phyloP scores from a whole-genome alignment of 2,329 filamentous ascomycete genomes.

The Plenodomus biglobosus region DNA sequence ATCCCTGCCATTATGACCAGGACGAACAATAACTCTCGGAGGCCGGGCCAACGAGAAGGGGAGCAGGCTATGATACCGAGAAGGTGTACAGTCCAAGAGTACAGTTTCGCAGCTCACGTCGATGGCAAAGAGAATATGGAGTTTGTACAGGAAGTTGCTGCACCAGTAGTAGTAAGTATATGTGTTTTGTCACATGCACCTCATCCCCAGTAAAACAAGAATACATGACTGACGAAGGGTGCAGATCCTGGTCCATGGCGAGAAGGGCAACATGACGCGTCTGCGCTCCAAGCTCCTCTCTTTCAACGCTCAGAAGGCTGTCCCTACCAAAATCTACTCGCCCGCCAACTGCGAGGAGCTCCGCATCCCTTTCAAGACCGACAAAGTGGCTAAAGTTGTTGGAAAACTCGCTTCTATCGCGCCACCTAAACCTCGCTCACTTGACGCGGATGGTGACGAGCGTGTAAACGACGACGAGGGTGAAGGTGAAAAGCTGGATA shows the following conservation, averaged over 20 bases:
- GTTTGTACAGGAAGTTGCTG: constrained; percentile 91
- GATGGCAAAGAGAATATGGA: constrained; percentile 94
- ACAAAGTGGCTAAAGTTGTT: constrained; percentile 95
- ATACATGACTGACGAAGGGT: constrained; percentile 4
- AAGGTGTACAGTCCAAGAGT: constrained; percentile 89
- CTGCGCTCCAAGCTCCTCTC: constrained; percentile 92
- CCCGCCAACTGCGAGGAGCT: constrained; percentile 95
- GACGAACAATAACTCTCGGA: constrained; percentile 54
- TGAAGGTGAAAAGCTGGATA: constrained; percentile 44
- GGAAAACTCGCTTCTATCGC: constrained; percentile 84
- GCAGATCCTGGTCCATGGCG: constrained; percentile 92
- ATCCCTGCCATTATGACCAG: constrained; percentile 89
- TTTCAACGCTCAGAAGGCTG: constrained; percentile 78
- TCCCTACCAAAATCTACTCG: constrained; percentile 88
- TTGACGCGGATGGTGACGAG: constrained; percentile 41
- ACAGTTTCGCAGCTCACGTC: constrained; percentile 94
- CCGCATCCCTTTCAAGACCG: constrained; percentile 89
- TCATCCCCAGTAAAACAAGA: constrained; percentile 1
- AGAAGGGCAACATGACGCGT: constrained; percentile 97
- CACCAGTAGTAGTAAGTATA: constrained; percentile 90
- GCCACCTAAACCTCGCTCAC: constrained; percentile 55
- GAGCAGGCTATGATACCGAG: constrained; percentile 90
- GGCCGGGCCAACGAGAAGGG: constrained; percentile 65
- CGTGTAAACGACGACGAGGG: constrained; percentile 23
- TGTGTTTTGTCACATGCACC: constrained; percentile 32